Percentiles rank a stretch among this genome's conserved stretches.
phyloP scores from a whole-genome alignment of 2,329 filamentous ascomycete genomes.

The Claviceps pazoutovae region DNA sequence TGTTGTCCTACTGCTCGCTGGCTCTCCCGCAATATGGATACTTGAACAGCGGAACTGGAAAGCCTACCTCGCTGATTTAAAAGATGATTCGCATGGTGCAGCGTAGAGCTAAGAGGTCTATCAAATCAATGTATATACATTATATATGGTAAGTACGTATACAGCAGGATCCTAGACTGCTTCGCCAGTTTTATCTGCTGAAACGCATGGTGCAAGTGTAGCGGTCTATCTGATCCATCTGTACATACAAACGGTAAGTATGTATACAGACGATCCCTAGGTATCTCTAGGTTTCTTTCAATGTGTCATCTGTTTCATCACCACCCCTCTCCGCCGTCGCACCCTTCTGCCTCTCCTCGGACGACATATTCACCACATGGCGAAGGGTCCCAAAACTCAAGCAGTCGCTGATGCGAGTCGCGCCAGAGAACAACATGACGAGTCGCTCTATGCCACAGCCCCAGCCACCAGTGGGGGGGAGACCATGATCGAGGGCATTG shows the following conservation, averaged over 20 bases:
- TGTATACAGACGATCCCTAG: neutral
- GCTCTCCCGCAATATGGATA: no score
- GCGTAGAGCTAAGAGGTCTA: no score
- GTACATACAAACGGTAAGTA: neutral
- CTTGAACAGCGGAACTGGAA: no score
- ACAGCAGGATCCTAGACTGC: no score
- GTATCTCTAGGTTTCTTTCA: neutral
- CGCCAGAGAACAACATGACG: slow-evolving; percentile 77
- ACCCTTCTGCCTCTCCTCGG: slow-evolving; percentile 17
- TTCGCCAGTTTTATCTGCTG: no score
- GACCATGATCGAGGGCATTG: slow-evolving; percentile 68
- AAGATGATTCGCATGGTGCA: no score
- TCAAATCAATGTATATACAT: no score
- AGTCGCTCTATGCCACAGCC: slow-evolving; percentile 84
- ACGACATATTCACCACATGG: slow-evolving; percentile 44
- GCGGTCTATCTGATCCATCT: no score
- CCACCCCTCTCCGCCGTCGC: neutral
- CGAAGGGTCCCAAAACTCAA: slow-evolving; percentile 77
- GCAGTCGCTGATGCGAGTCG: slow-evolving; percentile 69
- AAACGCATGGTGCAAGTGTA: no score
- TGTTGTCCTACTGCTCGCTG: no score
- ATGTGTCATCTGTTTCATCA: neutral
- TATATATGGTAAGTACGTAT: no score
- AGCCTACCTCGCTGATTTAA: no score
- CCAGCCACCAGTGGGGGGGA: slow-evolving; percentile 96